Evolutionary conservation across 169 alveolate species (phyloP).

Genomic region (Amoebophrya sp.): DNA sequence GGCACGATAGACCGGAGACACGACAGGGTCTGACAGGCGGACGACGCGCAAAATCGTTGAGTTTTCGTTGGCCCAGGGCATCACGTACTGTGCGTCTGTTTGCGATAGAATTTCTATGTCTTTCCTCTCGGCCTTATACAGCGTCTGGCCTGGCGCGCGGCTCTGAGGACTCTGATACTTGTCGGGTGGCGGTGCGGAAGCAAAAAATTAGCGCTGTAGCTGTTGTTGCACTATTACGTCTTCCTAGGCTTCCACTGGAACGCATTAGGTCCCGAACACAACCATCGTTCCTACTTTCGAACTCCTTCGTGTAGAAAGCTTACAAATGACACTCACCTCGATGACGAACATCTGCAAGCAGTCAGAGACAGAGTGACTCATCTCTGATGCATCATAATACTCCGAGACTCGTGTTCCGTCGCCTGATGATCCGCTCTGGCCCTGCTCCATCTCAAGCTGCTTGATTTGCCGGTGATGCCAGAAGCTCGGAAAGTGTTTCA

Average conservation of each 20-base stretch:
- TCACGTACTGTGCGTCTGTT: neutral
- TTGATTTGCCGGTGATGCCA: constrained; percentile 3
- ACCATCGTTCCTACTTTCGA: no score
- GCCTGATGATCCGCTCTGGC: no score
- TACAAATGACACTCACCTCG: no score
- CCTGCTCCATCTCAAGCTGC: neutral
- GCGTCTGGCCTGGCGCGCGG: constrained; percentile 22
- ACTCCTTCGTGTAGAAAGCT: no score
- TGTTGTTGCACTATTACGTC: no score
- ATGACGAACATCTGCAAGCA: no score
- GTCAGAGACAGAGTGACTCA: no score
- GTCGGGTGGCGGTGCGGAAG: neutral
- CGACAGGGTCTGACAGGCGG: constrained; percentile 20
- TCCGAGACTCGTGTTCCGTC: no score
- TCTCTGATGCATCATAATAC: no score
- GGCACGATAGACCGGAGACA: neutral
- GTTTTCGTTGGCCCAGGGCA: neutral
- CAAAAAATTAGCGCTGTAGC: no score
- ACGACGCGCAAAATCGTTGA: constrained; percentile 5
- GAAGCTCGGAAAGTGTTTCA: neutral
- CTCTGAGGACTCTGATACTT: neutral
- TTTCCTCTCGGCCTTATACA: constrained; percentile 6
- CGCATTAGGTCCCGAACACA: no score
- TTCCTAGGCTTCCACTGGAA: no score
- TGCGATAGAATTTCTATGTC: constrained; percentile 27